Evolutionary conservation across 129 eudicot species (phyloP), one percentile per base, ranked within the genome.

Genomic region (Chrysanthemum lavandulifolium): DNA sequence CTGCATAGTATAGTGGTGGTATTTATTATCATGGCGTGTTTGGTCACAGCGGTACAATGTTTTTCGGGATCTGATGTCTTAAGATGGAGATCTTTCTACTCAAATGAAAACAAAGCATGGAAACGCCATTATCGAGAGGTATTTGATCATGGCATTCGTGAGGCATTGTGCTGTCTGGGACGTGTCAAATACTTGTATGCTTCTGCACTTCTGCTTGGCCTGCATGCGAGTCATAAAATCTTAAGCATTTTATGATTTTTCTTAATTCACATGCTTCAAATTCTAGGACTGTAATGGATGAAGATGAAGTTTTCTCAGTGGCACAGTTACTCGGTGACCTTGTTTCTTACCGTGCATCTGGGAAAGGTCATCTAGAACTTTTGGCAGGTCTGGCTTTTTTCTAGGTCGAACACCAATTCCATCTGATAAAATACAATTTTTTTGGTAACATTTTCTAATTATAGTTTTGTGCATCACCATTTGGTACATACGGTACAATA

Each of bases 141-240:
- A 18, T 89, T 89, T 76, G 91, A 89, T 80, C 86, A 89, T 77
- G 86, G 96, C 53, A 78, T 89, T 77, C 96, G 96, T 69, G 96
- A 86, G 79, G 96, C 91, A 72, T 81, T 89, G 78, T 89, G 91
- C 81, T 89, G 96, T 80, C 77, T 89, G 79, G 96, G 96, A 72
- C 96, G 91, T 74, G 66, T 55, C 74, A 86, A 86, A 84, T 89
- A 89, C 86, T 77, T 86, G 96, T 86, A 84, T 9, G 87, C 8
- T 81, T 78, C 78, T 57, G 19, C 72, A 48, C 70, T 70, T 72
- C 6, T 54, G 48, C 25, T 73, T 69, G 29, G 58, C 31, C 65
- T 56, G 61, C 21, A 19, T 19, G 21, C 68, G 61, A 68, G 33
- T 58, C 50, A 67, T 6, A 43, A 33, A 16, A 40, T 52, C 18